Evolutionary conservation across 2,329 filamentous ascomycete species (phyloP), one percentile per base, ranked within the genome.

Genomic region (Exophiala spinifera): DNA sequence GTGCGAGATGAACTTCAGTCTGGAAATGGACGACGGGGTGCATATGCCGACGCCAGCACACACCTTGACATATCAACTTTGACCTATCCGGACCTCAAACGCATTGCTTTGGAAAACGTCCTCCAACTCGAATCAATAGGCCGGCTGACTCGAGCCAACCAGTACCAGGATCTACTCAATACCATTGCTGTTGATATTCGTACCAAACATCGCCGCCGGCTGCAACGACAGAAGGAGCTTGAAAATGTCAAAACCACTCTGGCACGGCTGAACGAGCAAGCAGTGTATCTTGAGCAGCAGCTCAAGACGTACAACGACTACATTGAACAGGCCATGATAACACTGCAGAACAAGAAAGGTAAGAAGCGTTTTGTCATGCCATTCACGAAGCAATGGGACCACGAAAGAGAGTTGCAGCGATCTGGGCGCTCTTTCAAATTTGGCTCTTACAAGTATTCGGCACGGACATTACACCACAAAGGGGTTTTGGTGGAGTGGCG

Each of bases 271-370:
- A 74, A 76, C 31, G 76, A 77, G 51, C 75, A 99, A 75, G 91
- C 92, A 34, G 83, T 85, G 61, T 99, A 95, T 73, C 81, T 99
- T 8, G 94, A 99, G 68, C 88, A 91, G 64, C 94, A 99, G 74
- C 83, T 95, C 57, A 96, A 96, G 79, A 94, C 87, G 61, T 99
- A 99, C 75, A 96, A 99, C 69, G 91, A 99, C 74, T 99, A 99
- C 73, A 96, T 99, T 67, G 95, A 99, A 75, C 91, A 96, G 71
- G 92, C 94, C 46, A 96, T 99, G 89, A 81, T 91, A 56, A 99
- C 95, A 3, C 79, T 99, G 55, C 94, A 97, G 72, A 96, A 89
- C 74, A 95, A 96, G 72, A 96, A 96, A 74, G 91, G 87, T 59
- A 95, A 95, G 76, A 95, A 95, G 72, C 84, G 88, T 49, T 96